Conservation (phyloP, 176 grass and related monocot genomes). For the Eragrostis curvula region DNA sequence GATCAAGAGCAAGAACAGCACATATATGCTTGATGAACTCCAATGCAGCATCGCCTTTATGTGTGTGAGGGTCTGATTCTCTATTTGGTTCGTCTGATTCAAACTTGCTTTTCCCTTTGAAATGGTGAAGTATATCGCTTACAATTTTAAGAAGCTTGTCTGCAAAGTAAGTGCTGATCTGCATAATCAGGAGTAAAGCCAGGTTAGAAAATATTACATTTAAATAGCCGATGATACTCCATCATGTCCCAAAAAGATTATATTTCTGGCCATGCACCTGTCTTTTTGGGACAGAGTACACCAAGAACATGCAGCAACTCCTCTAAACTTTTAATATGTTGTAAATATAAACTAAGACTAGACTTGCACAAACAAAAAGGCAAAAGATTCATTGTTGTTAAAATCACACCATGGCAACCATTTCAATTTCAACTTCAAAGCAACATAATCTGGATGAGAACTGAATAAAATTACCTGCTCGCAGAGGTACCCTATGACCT, state of each 20-base stretch:
- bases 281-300: too few relatives aligned
- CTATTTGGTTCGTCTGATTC: slow-evolving; percentile 48
- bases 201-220: slow-evolving; percentile 19
- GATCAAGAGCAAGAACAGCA: slow-evolving; percentile 89
- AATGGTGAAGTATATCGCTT: slow-evolving; percentile 72
- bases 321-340: background rate
- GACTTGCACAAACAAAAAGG: background rate
- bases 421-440: background rate
- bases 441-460: slow-evolving; percentile 6
- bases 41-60: slow-evolving; percentile 84
- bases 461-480: slow-evolving; percentile 58
- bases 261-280: too few relatives aligned
- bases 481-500: slow-evolving; percentile 64
- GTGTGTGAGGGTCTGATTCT: slow-evolving; percentile 43
- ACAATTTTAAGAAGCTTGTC: slow-evolving; percentile 92
- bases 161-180: slow-evolving; percentile 94
- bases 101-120: slow-evolving; percentile 73
- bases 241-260: background rate
- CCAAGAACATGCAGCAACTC: background rate
- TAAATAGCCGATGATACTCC: slow-evolving; percentile 7
- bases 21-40: slow-evolving; percentile 98
- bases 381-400: background rate
- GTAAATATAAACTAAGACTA: slow-evolving; percentile 5
- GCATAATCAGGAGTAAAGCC: slow-evolving; percentile 39
- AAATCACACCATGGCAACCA: background rate